Conservation (phyloP, 129 eudicot genomes). For the Helianthus tuberosus region DNA sequence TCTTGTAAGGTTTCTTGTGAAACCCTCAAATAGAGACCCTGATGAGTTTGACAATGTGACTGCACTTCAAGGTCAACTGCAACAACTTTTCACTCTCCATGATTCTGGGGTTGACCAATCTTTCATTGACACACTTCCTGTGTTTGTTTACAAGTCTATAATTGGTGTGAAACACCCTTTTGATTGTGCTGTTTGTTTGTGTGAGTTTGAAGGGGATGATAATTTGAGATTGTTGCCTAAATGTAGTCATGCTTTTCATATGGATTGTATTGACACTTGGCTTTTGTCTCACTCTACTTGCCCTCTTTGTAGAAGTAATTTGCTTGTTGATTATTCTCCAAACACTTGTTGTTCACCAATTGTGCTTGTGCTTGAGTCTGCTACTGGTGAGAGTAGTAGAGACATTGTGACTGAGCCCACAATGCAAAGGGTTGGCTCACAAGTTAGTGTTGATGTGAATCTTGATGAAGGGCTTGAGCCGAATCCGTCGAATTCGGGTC, state of each 20-base stretch:
- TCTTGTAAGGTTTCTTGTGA: slow-evolving; percentile 65
- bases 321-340: slow-evolving; percentile 56
- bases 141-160: slow-evolving; percentile 72
- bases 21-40: slow-evolving; percentile 64
- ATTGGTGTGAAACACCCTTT: slow-evolving; percentile 81
- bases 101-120: slow-evolving; percentile 95
- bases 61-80: slow-evolving; percentile 91
- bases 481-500: slow-evolving; percentile 36
- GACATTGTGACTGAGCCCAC: slow-evolving; percentile 48
- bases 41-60: slow-evolving; percentile 71
- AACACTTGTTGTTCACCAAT: slow-evolving; percentile 53
- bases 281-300: slow-evolving; percentile 96
- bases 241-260: slow-evolving; percentile 97
- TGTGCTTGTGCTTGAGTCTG: slow-evolving; percentile 86
- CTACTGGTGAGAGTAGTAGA: slow-evolving; percentile 63
- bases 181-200: slow-evolving; percentile 98
- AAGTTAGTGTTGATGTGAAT: slow-evolving; percentile 52
- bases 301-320: slow-evolving; percentile 88
- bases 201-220: slow-evolving; percentile 85
- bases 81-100: slow-evolving; percentile 79
- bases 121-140: slow-evolving; percentile 84
- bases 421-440: slow-evolving; percentile 48
- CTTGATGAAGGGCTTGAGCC: slow-evolving; percentile 35
- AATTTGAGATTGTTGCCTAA: slow-evolving; percentile 74
- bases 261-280: slow-evolving; percentile 96